Percentiles rank a stretch among this genome's conserved stretches.
These are phyloP conservation scores for Trapa incisa DNA, from an alignment of 345 rosid species.

Conservation along the genomic window DNA sequence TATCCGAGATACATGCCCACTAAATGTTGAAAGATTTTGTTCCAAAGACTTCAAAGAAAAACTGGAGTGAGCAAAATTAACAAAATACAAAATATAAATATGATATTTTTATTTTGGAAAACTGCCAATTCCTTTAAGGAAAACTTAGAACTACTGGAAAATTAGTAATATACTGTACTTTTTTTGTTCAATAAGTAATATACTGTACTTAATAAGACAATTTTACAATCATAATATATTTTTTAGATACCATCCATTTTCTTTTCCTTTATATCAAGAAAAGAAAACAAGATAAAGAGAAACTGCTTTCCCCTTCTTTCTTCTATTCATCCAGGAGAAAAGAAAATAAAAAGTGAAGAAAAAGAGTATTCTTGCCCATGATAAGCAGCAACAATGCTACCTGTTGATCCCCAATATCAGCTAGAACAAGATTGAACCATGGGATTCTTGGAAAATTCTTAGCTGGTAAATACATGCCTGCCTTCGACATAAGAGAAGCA, in stretches of 20 bases:
- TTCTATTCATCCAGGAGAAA: background rate
- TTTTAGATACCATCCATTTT: background rate
- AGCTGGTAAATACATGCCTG: slow-evolving; percentile 85
- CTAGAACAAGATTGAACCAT: slow-evolving; percentile 92
- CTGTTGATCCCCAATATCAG: slow-evolving; percentile 95
- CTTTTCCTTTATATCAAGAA: background rate
- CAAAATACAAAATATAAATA: slow-evolving; percentile 8
- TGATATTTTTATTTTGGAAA: background rate
- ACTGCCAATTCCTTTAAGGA: background rate
- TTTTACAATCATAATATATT: background rate
- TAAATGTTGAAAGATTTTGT: slow-evolving; percentile 83
- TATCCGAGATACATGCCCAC: slow-evolving; percentile 72
- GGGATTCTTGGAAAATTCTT: slow-evolving; percentile 62
- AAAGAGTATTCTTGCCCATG: slow-evolving; percentile 9
- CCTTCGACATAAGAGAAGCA: slow-evolving; percentile 77
- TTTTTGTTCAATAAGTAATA: too few species aligned
- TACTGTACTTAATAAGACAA: background rate
- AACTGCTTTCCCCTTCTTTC: background rate
- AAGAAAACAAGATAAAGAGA: background rate
- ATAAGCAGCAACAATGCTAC: slow-evolving; percentile 30
- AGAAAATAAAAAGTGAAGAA: background rate
- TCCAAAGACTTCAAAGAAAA: slow-evolving; percentile 68
- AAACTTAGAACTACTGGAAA: background rate
- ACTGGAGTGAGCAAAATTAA: slow-evolving; percentile 23
- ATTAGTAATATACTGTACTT: background rate